A percentile compares a stretch with the other conserved stretches of the same genome.
These are phyloP conservation scores for Spatholobus suberectus DNA, from an alignment of 306 rosid genomes.

Conservation along the genomic window DNA sequence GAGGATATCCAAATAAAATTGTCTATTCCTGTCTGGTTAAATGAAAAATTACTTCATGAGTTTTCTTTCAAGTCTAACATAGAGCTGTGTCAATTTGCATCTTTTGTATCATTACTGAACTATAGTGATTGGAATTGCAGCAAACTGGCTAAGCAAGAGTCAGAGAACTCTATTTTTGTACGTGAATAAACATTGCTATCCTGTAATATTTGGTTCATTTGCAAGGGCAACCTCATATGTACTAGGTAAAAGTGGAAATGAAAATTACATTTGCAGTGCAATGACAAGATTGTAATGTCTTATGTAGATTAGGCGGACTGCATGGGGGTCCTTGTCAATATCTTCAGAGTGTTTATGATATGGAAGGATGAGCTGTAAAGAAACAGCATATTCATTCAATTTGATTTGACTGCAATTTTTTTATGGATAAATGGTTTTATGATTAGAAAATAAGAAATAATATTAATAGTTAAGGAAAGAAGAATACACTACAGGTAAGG, in stretches of 20 bases:
- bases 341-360: conserved; percentile 7
- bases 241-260: conserved; percentile 54
- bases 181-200: conserved; percentile 57
- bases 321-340: background rate
- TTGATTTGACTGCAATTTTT: background rate
- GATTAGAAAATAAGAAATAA: conserved; percentile 4
- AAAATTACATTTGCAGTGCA: background rate
- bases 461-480: background rate
- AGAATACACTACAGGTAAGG: background rate
- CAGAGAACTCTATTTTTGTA: conserved; percentile 63
- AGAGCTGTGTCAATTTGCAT: background rate
- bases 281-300: conserved; percentile 8
- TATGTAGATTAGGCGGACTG: conserved; percentile 1
- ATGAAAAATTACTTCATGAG: conserved; percentile 15
- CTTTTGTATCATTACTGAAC: conserved; percentile 30
- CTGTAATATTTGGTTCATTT: conserved; percentile 80
- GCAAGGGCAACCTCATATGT: conserved; percentile 67
- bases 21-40: conserved; percentile 2
- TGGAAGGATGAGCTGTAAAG: conserved; percentile 9
- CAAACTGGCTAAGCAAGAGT: conserved; percentile 61
- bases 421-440: background rate
- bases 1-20: background rate
- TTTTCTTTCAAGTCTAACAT: conserved; percentile 26
- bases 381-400: conserved; percentile 31
- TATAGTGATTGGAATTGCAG: conserved; percentile 46